Evolutionary conservation across 805 yeast genomes (phyloP), one percentile per base, ranked within the genome.

Genomic region (Kodamaea hsintzibuensis): DNA sequence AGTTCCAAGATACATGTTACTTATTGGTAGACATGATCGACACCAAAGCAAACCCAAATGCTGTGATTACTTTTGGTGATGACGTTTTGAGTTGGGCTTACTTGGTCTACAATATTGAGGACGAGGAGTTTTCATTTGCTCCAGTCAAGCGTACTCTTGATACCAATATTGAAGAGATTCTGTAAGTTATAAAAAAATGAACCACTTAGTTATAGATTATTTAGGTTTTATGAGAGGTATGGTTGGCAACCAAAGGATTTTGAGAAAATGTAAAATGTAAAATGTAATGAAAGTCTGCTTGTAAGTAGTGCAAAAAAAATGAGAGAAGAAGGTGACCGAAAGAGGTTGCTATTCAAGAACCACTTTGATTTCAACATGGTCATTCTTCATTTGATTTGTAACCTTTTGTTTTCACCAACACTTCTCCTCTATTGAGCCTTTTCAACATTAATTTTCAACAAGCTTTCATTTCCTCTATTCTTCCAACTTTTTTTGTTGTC

Each of bases 21-120:
- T 45, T 51, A 22, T 44, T 51, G 46, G 54, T 51, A 3, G 42
- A 39, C 47, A 33, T 51, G 33, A 14, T 25, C 19, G 46, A 38
- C 14, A n/a, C 44, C 2, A 47, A 50, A n/a, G 39, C 19, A 18
- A 22, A 14, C 22, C 42, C 52, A 12, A 40, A 40, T 17, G 44
- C 44, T 16, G 19, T 40, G n/a, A 40, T 17, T 5, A 42, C 42
- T 3, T 71, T 88, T 39, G 93, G 93, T 13, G 91, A 85, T 62
- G 77, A 80, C 45, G 80, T 87, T 63, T 69, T 88, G 57, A 76
- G 88, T 50, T 77, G 80, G 53, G 84, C 85, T 1, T 86, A 85
- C 64, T 76, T 82, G 37, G 88, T 84, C 8, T 84, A 79, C 66
- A 86, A 87, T 64, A 67, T 84, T 39, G 88, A 83, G 38, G 78